Evolutionary conservation across 2,329 filamentous ascomycete genomes (phyloP).

Genomic region (Colletotrichum kahawae): DNA sequence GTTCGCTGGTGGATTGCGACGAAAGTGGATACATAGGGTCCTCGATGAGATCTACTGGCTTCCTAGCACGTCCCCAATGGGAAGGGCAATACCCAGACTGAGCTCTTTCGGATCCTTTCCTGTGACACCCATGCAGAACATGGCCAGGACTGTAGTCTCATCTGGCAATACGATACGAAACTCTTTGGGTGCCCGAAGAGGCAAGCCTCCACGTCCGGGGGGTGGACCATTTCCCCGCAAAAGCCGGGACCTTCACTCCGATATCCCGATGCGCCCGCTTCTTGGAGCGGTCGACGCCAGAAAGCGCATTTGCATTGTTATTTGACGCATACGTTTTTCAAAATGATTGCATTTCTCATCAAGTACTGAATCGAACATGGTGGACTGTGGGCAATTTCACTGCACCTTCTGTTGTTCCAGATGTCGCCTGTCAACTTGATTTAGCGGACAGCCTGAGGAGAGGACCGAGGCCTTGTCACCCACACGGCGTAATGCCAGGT

Average conservation of each 20-base stretch:
- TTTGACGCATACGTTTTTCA: neutral
- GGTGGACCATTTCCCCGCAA: neutral
- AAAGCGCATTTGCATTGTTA: neutral
- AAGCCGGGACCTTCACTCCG: neutral
- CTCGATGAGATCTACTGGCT: neutral
- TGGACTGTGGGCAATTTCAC: neutral
- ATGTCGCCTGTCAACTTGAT: neutral
- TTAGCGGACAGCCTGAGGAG: neutral
- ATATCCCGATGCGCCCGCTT: neutral
- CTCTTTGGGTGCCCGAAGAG: neutral
- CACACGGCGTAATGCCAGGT: neutral
- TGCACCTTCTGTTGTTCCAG: neutral
- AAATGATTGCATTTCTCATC: neutral
- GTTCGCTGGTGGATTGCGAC: neutral
- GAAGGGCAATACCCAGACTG: neutral
- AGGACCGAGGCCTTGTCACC: neutral
- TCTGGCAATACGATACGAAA: neutral
- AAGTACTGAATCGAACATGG: neutral
- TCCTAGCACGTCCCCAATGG: neutral
- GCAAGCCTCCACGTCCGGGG: neutral
- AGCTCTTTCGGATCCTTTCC: neutral
- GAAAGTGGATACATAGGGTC: neutral
- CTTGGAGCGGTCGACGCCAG: neutral
- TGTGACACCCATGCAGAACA: neutral
- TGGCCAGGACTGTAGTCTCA: neutral